These are phyloP conservation scores for Pseudogymnoascus sp. DNA, from an alignment of 2,329 filamentous ascomycete species.

Conservation along the genomic window DNA sequence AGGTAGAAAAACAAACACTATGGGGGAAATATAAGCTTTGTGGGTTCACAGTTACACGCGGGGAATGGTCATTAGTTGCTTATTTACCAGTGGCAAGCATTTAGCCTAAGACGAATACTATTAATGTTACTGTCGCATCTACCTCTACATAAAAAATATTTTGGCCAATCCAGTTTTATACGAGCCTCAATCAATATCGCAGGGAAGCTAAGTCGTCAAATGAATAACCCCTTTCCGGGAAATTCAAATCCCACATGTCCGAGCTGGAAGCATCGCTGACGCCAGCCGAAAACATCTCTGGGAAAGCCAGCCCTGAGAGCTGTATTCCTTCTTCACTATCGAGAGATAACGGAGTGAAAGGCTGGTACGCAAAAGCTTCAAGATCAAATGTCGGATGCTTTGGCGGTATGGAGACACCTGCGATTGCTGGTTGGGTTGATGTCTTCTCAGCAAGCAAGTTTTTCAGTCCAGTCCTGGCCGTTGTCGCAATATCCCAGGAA, in stretches of 20 bases:
- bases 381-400: neutral
- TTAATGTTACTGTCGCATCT: neutral
- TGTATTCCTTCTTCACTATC: neutral
- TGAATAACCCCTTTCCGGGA: neutral
- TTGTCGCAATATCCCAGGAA: neutral
- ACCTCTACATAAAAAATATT: neutral
- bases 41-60: neutral
- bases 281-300: neutral
- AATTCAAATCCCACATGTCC: constrained; percentile 7
- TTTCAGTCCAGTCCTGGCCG: neutral
- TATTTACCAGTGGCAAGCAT: neutral
- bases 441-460: neutral
- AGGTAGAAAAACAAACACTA: neutral
- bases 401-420: neutral
- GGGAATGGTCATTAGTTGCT: neutral
- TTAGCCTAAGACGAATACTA: neutral
- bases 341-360: neutral
- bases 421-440: neutral
- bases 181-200: neutral
- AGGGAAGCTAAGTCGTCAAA: neutral
- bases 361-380: neutral
- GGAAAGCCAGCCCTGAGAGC: neutral
- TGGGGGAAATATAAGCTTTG: neutral
- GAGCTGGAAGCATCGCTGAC: constrained; percentile 5
- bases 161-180: neutral